A percentile compares a stretch with the other conserved stretches of the same genome.
Conservation (phyloP, 495 filamentous ascomycete species). For the Glutinoglossum americanum region DNA sequence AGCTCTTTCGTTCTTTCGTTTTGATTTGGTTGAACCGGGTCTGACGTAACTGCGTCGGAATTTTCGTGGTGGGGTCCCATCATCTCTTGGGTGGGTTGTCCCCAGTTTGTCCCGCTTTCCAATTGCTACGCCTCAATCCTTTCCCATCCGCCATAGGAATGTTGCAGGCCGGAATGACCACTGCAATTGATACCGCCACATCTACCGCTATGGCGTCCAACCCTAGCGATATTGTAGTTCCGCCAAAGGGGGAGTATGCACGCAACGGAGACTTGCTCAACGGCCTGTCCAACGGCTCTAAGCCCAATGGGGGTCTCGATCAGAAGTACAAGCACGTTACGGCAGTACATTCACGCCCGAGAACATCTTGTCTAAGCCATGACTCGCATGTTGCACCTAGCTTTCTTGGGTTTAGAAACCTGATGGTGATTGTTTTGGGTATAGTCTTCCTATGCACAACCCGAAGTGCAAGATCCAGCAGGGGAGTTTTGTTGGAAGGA, state of each 20-base stretch:
- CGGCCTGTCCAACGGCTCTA: not conserved
- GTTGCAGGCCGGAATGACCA: not conserved
- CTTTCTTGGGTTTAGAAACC: conserved; percentile 82
- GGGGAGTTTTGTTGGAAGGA: not conserved
- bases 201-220: not conserved
- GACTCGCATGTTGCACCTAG: conserved; percentile 53
- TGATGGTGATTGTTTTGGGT: conserved; percentile 90
- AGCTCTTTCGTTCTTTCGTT: too few species aligned
- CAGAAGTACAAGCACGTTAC: conserved; percentile 70
- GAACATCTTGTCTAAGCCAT: conserved; percentile 65
- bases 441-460: conserved; percentile 9
- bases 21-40: not conserved
- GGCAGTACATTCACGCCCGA: conserved; percentile 50
- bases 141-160: not conserved
- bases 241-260: not conserved
- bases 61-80: not conserved
- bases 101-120: not conserved
- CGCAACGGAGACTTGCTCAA: not conserved
- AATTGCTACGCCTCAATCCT: not conserved
- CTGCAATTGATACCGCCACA: not conserved
- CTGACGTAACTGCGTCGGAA: not conserved
- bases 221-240: not conserved
- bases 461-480: not conserved
- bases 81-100: not conserved
- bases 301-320: not conserved